These are phyloP conservation scores for Coemansia pectinata DNA, from an alignment of 192 early-diverging fungal species.

Conservation along the genomic window DNA sequence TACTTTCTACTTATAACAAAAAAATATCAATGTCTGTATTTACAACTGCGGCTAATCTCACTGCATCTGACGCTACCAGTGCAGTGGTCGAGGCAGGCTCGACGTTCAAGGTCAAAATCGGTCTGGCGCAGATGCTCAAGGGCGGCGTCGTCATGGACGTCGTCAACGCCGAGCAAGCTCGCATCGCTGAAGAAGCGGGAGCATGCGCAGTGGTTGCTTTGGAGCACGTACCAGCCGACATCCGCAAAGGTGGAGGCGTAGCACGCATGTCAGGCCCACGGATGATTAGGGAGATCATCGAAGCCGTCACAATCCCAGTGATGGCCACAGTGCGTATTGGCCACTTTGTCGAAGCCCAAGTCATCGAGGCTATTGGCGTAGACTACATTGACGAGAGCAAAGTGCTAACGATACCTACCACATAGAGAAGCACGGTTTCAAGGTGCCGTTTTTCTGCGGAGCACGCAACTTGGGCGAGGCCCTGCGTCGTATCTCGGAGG, in stretches of 20 bases:
- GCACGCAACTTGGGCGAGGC: slow-evolving; percentile 97
- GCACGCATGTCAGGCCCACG: slow-evolving; percentile 98
- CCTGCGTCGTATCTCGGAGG: slow-evolving; percentile 92
- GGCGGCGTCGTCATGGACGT: slow-evolving; percentile 99
- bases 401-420: slow-evolving; percentile 94
- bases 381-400: slow-evolving; percentile 99
- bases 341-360: slow-evolving; percentile 98
- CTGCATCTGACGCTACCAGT: slow-evolving; percentile 22
- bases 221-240: slow-evolving; percentile 98
- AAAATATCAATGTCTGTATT: no score
- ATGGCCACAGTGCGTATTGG: slow-evolving; percentile 99
- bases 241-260: slow-evolving; percentile 94
- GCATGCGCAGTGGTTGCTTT: slow-evolving; percentile 97
- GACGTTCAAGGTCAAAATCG: slow-evolving; percentile 88
- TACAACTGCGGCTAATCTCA: slow-evolving; percentile 59
- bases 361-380: slow-evolving; percentile 86
- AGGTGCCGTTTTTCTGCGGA: slow-evolving; percentile 96
- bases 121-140: slow-evolving; percentile 98
- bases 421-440: slow-evolving; percentile 91
- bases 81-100: slow-evolving; percentile 19
- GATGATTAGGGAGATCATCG: slow-evolving; percentile 96
- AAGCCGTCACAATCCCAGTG: slow-evolving; percentile 95
- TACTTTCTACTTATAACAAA: no score
- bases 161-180: slow-evolving; percentile 94
- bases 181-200: slow-evolving; percentile 96